Conservation (phyloP, 257 asterid genomes). For the Gentiana straminea region DNA sequence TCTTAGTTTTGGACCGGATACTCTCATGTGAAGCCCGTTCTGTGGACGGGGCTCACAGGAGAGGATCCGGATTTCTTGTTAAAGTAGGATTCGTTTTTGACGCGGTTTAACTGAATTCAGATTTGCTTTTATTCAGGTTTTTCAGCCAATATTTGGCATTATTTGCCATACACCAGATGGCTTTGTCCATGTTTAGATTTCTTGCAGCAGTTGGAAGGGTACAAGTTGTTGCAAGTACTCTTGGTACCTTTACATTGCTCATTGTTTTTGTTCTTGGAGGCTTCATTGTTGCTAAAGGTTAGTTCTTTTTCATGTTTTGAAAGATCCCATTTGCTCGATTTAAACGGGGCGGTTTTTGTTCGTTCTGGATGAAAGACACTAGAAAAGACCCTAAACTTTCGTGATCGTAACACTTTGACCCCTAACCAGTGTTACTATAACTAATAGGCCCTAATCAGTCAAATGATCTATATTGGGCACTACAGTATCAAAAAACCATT, state of each 20-base stretch:
- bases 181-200: constrained; percentile 73
- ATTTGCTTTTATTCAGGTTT: constrained; percentile 39
- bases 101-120: constrained; percentile 1
- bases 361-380: too few relatives aligned
- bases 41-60: too few relatives aligned
- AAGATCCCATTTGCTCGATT: background rate
- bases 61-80: background rate
- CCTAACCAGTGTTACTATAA: too few relatives aligned
- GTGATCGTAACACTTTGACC: too few relatives aligned
- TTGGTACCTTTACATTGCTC: constrained; percentile 74
- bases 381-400: too few relatives aligned
- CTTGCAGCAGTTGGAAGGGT: constrained; percentile 78
- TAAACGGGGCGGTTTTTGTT: background rate
- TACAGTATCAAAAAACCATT: too few relatives aligned
- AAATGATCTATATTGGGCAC: too few relatives aligned
- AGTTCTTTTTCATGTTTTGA: constrained; percentile 7
- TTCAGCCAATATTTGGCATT: constrained; percentile 71
- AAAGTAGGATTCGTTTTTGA: too few relatives aligned
- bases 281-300: constrained; percentile 78
- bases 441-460: too few relatives aligned
- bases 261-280: constrained; percentile 91
- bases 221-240: constrained; percentile 69
- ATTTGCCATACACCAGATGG: constrained; percentile 85
- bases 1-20: too few relatives aligned
- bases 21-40: too few relatives aligned